A percentile compares a stretch with the other conserved stretches of the same genome.
Evolutionary conservation across 495 filamentous ascomycete species (phyloP).

Genomic region (Evansstolkia leycettana): DNA sequence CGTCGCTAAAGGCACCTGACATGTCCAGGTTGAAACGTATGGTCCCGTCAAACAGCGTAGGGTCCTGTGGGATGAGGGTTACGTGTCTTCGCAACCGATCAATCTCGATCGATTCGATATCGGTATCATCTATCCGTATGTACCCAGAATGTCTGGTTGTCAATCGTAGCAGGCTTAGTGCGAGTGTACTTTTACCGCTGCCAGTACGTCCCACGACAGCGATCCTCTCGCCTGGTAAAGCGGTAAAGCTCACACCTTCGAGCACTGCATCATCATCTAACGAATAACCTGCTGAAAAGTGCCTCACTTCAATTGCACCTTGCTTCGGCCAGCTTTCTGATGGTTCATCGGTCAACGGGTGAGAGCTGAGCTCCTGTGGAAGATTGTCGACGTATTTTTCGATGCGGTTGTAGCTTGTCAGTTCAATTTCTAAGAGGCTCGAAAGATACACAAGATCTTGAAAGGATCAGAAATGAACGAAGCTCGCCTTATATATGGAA

Average conservation of each 20-base stretch:
- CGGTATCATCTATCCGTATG: slow-evolving; percentile 32
- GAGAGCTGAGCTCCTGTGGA: too few species aligned
- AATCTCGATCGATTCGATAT: slow-evolving; percentile 34
- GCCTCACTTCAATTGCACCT: too few species aligned
- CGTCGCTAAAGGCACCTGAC: not conserved
- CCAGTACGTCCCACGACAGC: slow-evolving; percentile 84
- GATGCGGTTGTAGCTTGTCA: slow-evolving; percentile 76
- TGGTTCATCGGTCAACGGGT: too few species aligned
- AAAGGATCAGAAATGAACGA: slow-evolving; percentile 52
- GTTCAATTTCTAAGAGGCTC: slow-evolving; percentile 52
- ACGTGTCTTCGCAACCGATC: slow-evolving; percentile 30
- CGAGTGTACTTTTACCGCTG: slow-evolving; percentile 79
- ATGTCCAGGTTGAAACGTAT: slow-evolving; percentile 35
- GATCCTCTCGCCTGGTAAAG: slow-evolving; percentile 63
- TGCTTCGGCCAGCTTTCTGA: too few species aligned
- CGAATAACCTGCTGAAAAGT: slow-evolving; percentile 62
- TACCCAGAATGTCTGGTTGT: slow-evolving; percentile 23
- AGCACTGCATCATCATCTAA: slow-evolving; percentile 61
- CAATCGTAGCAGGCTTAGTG: slow-evolving; percentile 14
- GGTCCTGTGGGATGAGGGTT: slow-evolving; percentile 39
- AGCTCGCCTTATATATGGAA: slow-evolving; percentile 77
- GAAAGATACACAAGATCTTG: slow-evolving; percentile 2
- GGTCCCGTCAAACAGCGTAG: slow-evolving; percentile 36
- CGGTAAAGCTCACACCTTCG: slow-evolving; percentile 47
- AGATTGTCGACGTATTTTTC: slow-evolving; percentile 65